Evolutionary conservation across 148 eudicot species (phyloP), one percentile per base, ranked within the genome.

Genomic region (Dysphania ambrosioides): DNA sequence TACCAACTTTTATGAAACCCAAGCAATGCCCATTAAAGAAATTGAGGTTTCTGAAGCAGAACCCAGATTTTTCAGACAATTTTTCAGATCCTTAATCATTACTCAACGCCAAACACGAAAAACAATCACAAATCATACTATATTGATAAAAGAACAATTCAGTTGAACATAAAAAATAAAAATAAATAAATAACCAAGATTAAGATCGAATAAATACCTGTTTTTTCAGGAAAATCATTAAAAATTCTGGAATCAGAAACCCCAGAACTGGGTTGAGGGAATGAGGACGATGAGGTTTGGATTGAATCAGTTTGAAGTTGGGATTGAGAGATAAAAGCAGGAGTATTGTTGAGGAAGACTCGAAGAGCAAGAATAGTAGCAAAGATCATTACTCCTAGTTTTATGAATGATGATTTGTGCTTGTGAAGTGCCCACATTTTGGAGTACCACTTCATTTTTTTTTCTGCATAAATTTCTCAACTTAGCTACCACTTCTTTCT

Each of bases 341-440:
- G 55, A 26, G 79, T 71, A 23, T 77, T 2, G 16, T 42, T 70
- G 65, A 78, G 66, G 34, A 87, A 83, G 15, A 86, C 68, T 38
- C 83, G 51, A 38, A 88, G 59, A 67, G 78, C 70, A 72, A 88
- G 71, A 41, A 64, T 75, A 4, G 83, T 67, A 4, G 87, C 81
- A 40, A 88, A 79, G 27, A 83, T 73, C 40, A 84, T 70, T 1
- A 85, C 42, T 8, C 65, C 64, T 35, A 85, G 40, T 77, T 88
- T 88, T 47, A 83, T 72, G 16, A 83, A 18, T 9, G 75, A 23
- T 16, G 70, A 71, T 70, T 86, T 75, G 79, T 81, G 79, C 58
- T 83, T 86, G 26, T 77, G 70, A 36, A 80, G 9, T 21, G 75
- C 57, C 55, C 79, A 66, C 78, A 76, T 31, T 53, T 81, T 75